Evolutionary conservation across 2,329 filamentous ascomycete genomes (phyloP), one percentile per base, ranked within the genome.

Genomic region (Thielaviopsis cerberus): DNA sequence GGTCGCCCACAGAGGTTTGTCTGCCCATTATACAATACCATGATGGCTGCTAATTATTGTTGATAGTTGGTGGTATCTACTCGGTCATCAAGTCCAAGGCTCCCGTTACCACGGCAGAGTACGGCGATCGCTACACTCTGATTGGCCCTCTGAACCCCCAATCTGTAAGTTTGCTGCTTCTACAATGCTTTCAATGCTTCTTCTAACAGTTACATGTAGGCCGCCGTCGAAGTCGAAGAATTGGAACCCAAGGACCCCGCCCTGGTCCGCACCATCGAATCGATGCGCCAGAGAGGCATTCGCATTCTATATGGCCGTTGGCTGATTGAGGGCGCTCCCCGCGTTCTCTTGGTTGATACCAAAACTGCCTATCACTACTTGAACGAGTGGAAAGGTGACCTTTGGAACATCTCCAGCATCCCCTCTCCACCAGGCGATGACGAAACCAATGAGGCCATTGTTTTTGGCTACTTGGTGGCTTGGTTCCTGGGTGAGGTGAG

Each of bases 11-110:
- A 82, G 92, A 79, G 88, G 88, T 91, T 77, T 64, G 76, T 70
- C 24, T 25, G 4, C 30, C 52, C 15, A 11, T 7, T 34, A 20
- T 48, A 24, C 26, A 30, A n/a, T 41, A 26, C 15, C 30, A n/a
- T 22, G 3, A 20, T 26, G 6, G 22, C 1, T 15, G 5, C 25
- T 8, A 51, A n/a, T 10, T 23, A 15, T 50, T 53, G 22, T 60
- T 61, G 54, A 53, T 59, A 94, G 92, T 98, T 62, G 92, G 92
- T 68, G 92, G 92, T 66, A 98, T 98, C 73, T 98, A 98, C 77
- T 97, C 91, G 17, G 92, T 98, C 64, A 83, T 98, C 73, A 98
- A 98, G 73, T 98, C 92, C 62, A 98, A 98, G 73, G 91, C 92
- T 41, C 91, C 92, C 55, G 92, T 97, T 62, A 97, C 92, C 51